Conservation (phyloP, 2,329 filamentous ascomycete species). For the Amphichorda felina region DNA sequence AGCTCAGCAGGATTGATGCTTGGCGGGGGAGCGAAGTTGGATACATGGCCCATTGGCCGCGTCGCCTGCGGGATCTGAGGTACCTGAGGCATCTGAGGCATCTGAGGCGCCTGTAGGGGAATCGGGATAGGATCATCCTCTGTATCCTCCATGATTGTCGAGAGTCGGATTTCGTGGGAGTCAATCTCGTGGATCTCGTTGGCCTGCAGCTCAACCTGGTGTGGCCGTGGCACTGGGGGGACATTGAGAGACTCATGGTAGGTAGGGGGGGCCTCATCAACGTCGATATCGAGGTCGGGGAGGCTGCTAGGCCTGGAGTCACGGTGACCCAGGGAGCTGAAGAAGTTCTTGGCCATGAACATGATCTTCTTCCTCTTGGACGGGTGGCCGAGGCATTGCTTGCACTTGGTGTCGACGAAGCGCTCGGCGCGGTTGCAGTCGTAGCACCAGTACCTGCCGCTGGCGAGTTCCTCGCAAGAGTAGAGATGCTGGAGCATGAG, state of each 20-base stretch:
- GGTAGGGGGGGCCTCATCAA: constrained; percentile 28
- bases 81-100: no score
- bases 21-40: no score
- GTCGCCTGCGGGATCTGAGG: no score
- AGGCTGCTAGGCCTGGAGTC: constrained; percentile 18
- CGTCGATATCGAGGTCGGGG: constrained; percentile 10
- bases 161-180: constrained; percentile 28
- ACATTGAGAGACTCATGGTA: constrained; percentile 15
- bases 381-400: constrained; percentile 34
- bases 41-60: no score
- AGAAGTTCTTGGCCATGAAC: constrained; percentile 40
- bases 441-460: constrained; percentile 44
- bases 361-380: constrained; percentile 40
- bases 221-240: not conserved
- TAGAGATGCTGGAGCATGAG: constrained; percentile 41
- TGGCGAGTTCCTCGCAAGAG: constrained; percentile 31
- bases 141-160: constrained; percentile 13
- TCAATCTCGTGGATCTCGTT: constrained; percentile 42
- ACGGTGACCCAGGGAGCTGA: constrained; percentile 38
- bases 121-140: no score
- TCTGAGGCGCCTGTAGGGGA: no score
- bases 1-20: no score
- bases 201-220: constrained; percentile 31
- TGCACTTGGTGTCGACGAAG: constrained; percentile 39
- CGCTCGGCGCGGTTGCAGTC: constrained; percentile 38